A percentile compares a stretch with the other conserved stretches of the same genome.
Conservation (phyloP, 2,329 filamentous ascomycete species). For the Exophiala dermatitidis region DNA sequence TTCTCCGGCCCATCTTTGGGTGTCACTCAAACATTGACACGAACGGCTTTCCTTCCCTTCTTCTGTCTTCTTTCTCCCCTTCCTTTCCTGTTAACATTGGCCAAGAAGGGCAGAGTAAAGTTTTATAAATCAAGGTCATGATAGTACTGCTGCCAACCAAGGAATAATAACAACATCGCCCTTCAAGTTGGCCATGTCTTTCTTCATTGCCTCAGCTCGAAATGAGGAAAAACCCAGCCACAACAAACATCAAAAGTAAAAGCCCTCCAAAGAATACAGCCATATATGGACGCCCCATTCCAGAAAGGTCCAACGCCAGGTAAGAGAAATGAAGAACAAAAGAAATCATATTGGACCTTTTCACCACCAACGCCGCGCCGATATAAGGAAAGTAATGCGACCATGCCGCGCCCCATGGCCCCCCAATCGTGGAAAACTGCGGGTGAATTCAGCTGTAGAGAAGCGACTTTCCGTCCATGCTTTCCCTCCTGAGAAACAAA, state of each 20-base stretch:
- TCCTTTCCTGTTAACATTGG: background rate
- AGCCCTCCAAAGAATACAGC: background rate
- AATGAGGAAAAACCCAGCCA: background rate
- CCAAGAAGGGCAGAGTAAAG: too few species aligned
- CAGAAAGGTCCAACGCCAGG: too few species aligned
- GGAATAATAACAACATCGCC: too few species aligned
- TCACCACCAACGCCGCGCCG: constrained; percentile 3
- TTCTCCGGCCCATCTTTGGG: too few species aligned
- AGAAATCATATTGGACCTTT: background rate
- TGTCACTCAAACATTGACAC: too few species aligned
- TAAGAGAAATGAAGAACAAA: too few species aligned
- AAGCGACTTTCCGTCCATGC: background rate
- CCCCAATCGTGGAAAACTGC: background rate
- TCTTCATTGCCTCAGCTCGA: too few species aligned
- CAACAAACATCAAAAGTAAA: background rate
- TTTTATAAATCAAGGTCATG: too few species aligned
- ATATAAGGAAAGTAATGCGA: background rate
- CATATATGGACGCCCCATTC: background rate
- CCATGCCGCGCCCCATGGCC: background rate
- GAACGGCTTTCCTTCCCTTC: background rate
- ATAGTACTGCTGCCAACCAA: too few species aligned
- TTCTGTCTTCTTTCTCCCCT: background rate
- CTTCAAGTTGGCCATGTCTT: too few species aligned
- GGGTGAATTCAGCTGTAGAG: background rate
- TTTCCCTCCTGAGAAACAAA: too few species aligned